Percentiles rank a stretch among this genome's conserved stretches.
phyloP scores from a whole-genome alignment of 305 asterid species.

The Caryopteris hybrid region DNA sequence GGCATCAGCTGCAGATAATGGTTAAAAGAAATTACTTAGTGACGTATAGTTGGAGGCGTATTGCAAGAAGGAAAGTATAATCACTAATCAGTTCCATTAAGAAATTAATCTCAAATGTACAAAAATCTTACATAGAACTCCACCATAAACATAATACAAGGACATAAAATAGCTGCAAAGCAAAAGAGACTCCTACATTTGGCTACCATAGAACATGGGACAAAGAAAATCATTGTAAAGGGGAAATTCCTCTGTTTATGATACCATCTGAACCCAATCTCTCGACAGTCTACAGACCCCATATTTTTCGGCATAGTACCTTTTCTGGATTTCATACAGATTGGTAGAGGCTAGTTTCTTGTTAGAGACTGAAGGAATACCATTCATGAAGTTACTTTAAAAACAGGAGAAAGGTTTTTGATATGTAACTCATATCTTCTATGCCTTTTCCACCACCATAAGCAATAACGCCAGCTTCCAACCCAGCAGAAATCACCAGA shows the following conservation, averaged over 20 bases:
- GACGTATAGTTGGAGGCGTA: neutral
- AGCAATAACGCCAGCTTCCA: neutral
- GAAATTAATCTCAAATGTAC: neutral
- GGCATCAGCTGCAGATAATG: constrained; percentile 13
- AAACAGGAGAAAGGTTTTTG: neutral
- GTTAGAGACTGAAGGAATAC: neutral
- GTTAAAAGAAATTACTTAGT: neutral
- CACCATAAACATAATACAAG: constrained; percentile 1
- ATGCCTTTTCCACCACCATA: neutral
- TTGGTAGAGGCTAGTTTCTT: neutral
- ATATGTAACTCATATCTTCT: neutral
- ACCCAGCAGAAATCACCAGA: neutral
- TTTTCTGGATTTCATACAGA: constrained; percentile 13
- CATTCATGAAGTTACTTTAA: neutral
- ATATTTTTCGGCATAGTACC: neutral
- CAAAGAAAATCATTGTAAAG: neutral
- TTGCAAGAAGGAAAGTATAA: constrained; percentile 5
- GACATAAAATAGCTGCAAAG: neutral
- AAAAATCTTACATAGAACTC: neutral
- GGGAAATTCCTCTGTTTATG: neutral
- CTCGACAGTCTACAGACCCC: neutral
- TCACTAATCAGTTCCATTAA: neutral
- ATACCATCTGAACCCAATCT: constrained; percentile 2
- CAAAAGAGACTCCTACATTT: neutral
- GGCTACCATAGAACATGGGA: neutral